Evolutionary conservation across 257 asterid genomes (phyloP).

Genomic region (Solanum rostratum): DNA sequence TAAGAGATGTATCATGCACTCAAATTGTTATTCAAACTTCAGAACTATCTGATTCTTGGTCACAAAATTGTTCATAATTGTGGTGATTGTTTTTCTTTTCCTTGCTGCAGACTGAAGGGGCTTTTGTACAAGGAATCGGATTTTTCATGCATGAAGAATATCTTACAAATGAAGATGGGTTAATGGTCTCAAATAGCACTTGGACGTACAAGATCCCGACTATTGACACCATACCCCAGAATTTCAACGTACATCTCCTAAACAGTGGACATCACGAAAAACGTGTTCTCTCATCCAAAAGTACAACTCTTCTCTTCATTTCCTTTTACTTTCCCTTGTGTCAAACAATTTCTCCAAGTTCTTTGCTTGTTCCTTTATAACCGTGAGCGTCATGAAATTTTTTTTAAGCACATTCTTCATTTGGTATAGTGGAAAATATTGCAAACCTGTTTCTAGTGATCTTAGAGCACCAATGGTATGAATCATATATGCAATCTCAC

Average conservation of each 20-base stretch:
- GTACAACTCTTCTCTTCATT: conserved; percentile 12
- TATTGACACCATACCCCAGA: conserved; percentile 54
- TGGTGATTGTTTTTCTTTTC: neutral
- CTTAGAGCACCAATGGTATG: too few relatives aligned
- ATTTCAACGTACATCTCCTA: conserved; percentile 47
- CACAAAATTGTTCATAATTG: neutral
- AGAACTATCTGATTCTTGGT: neutral
- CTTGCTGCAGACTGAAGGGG: conserved; percentile 63
- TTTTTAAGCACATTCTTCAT: neutral
- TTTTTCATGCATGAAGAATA: conserved; percentile 83
- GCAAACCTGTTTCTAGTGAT: neutral
- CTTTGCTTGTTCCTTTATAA: neutral
- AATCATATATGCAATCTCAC: neutral
- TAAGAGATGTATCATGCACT: neutral
- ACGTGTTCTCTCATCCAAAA: conserved; percentile 78
- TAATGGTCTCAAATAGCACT: conserved; percentile 41
- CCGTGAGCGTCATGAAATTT: neutral
- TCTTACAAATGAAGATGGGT: conserved; percentile 38
- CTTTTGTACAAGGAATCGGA: conserved; percentile 81
- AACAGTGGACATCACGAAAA: conserved; percentile 52
- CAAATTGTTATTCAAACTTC: neutral
- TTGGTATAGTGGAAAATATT: neutral
- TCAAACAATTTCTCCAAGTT: neutral
- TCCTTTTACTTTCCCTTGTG: neutral
- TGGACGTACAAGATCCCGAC: conserved; percentile 86